A percentile compares a stretch with the other conserved stretches of the same genome.
Conservation (phyloP, 2,329 filamentous ascomycete species). For the Myriosclerotinia curreyana region DNA sequence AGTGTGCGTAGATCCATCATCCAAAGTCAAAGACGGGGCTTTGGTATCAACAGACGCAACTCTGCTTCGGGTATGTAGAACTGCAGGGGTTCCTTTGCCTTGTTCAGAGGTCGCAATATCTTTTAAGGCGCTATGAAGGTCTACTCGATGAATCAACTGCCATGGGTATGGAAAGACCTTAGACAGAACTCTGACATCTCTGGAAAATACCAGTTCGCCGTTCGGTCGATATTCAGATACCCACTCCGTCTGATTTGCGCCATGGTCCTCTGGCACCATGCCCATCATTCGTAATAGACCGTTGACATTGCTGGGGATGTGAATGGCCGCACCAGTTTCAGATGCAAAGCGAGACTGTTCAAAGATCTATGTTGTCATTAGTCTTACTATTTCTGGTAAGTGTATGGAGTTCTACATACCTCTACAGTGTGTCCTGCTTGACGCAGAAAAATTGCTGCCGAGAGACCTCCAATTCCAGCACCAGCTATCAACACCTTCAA, state of each 20-base stretch:
- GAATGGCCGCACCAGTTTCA: constrained; percentile 60
- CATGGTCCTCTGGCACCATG: constrained; percentile 43
- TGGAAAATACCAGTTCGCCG: constrained; percentile 3
- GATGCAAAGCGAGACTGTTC: constrained; percentile 55
- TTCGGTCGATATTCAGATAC: constrained; percentile 22
- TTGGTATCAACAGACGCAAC: constrained; percentile 46
- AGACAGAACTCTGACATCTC: neutral
- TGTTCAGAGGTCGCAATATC: constrained; percentile 41
- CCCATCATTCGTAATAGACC: constrained; percentile 51
- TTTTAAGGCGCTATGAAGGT: constrained; percentile 53
- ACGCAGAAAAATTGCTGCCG: constrained; percentile 47
- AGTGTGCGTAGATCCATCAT: constrained; percentile 44
- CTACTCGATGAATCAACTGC: constrained; percentile 53
- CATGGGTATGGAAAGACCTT: constrained; percentile 37
- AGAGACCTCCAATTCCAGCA: constrained; percentile 53
- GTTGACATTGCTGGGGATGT: constrained; percentile 60
- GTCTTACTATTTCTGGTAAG: neutral
- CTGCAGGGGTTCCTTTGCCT: constrained; percentile 41
- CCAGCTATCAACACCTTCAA: constrained; percentile 28
- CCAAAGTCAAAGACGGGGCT: constrained; percentile 45
- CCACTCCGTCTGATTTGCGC: constrained; percentile 30
- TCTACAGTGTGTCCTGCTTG: constrained; percentile 26
- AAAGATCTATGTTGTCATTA: constrained; percentile 43
- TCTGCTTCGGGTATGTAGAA: constrained; percentile 44
- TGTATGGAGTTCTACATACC: constrained; percentile 8